Evolutionary conservation across 352 stramenopile genomes (phyloP).

Genomic region (Phytopythium delawarense): DNA sequence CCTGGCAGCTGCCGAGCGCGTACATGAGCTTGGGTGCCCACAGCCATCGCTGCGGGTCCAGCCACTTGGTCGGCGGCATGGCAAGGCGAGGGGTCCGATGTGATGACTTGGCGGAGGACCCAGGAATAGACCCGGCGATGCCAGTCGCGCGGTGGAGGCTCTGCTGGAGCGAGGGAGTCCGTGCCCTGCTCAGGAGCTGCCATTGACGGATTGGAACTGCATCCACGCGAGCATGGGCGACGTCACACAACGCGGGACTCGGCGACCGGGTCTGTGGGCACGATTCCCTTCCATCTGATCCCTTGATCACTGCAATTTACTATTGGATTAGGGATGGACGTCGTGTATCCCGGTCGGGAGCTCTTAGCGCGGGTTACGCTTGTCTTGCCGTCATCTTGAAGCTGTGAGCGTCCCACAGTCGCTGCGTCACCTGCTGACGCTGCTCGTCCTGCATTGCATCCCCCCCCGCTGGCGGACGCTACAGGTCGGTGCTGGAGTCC

Average conservation of each 20-base stretch:
- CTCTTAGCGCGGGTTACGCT: neutral
- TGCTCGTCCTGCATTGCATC: neutral
- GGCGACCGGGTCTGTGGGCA: neutral
- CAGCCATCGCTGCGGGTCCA: constrained; percentile 17
- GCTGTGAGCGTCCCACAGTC: neutral
- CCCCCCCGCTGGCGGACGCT: no score
- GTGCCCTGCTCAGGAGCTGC: neutral
- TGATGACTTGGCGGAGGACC: neutral
- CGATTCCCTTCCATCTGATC: neutral
- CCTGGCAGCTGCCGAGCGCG: constrained; percentile 45
- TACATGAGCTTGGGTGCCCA: constrained; percentile 77
- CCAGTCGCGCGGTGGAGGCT: neutral
- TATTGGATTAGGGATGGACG: neutral
- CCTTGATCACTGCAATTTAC: neutral
- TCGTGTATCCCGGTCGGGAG: neutral
- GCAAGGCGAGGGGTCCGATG: neutral
- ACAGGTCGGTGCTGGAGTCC: neutral
- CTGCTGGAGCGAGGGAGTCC: neutral
- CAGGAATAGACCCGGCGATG: neutral
- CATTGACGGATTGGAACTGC: neutral
- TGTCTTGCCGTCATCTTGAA: neutral
- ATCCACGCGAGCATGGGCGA: constrained; percentile 3
- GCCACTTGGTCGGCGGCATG: constrained; percentile 13
- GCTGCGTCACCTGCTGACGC: neutral
- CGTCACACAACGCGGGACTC: neutral